Conservation (phyloP, 2,329 filamentous ascomycete genomes). For the Fusarium praegraminearum region DNA sequence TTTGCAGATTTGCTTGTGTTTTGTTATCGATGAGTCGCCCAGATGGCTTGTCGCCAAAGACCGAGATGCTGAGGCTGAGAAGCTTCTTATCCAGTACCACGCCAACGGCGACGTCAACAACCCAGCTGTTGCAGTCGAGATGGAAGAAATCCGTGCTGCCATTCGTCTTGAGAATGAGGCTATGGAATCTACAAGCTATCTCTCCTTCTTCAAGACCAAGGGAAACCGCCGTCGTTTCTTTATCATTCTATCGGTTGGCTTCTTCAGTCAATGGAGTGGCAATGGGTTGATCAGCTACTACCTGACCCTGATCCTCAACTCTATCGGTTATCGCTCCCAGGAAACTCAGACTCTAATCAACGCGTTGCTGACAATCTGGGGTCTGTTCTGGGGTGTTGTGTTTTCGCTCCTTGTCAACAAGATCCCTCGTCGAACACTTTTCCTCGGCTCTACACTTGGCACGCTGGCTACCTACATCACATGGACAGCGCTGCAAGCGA, state of each 20-base stretch:
- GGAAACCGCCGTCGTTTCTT: slow-evolving; percentile 22
- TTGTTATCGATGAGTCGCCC: slow-evolving; percentile 15
- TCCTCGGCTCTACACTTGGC: slow-evolving; percentile 16
- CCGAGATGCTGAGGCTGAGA: slow-evolving; percentile 15
- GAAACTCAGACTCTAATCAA: slow-evolving; percentile 20
- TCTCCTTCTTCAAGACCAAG: slow-evolving; percentile 23
- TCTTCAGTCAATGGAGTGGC: slow-evolving; percentile 24
- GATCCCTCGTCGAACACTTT: slow-evolving; percentile 8
- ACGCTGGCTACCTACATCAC: slow-evolving; percentile 10
- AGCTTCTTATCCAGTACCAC: slow-evolving; percentile 10
- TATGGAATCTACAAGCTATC: slow-evolving; percentile 7
- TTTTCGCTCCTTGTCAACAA: slow-evolving; percentile 15
- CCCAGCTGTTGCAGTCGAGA: slow-evolving; percentile 10
- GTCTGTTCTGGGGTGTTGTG: slow-evolving; percentile 18
- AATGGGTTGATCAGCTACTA: slow-evolving; percentile 23
- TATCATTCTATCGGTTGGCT: slow-evolving; percentile 15
- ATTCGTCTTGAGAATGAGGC: slow-evolving; percentile 21
- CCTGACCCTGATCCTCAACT: slow-evolving; percentile 22
- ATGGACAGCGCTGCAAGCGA: slow-evolving; percentile 12
- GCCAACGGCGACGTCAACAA: slow-evolving; percentile 20
- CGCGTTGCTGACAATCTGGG: slow-evolving; percentile 5
- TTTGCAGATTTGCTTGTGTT: slow-evolving; percentile 7
- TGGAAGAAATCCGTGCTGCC: slow-evolving; percentile 19
- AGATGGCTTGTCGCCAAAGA: slow-evolving; percentile 15
- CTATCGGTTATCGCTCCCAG: slow-evolving; percentile 14